These are phyloP conservation scores for Fistulinella prunicolor DNA, from an alignment of 768 basidiomycete genomes.

Conservation along the genomic window DNA sequence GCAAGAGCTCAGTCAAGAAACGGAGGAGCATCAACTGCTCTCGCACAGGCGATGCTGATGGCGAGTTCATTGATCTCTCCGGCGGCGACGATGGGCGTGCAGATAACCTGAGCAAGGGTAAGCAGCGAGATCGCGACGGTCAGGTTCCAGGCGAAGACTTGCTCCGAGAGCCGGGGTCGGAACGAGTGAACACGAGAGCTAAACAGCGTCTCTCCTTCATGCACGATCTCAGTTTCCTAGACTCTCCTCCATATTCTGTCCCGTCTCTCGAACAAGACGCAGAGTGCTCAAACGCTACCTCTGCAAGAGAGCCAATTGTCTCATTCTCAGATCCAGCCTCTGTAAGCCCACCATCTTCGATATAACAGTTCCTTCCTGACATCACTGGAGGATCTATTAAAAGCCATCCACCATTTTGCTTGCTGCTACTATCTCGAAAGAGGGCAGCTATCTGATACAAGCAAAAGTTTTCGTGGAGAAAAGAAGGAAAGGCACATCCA, in stretches of 20 bases:
- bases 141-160: conserved; percentile 5
- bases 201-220: conserved; percentile 46
- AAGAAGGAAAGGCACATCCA: conserved; percentile 33
- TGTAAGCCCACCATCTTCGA: conserved; percentile 34
- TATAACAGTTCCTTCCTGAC: conserved; percentile 8
- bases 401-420: conserved; percentile 50
- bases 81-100: conserved; percentile 15
- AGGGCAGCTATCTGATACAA: conserved; percentile 54
- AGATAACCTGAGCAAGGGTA: conserved; percentile 21
- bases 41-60: conserved; percentile 24
- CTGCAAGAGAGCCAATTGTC: conserved; percentile 10
- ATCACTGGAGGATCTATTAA: conserved; percentile 46
- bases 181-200: conserved; percentile 23
- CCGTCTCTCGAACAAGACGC: conserved; percentile 11
- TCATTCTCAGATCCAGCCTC: conserved; percentile 44
- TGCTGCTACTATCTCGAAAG: conserved; percentile 58
- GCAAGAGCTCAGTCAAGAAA: conserved; percentile 40
- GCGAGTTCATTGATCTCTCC: conserved; percentile 22
- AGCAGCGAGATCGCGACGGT: conserved; percentile 21
- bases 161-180: conserved; percentile 12
- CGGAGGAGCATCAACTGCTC: conserved; percentile 25
- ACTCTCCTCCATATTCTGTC: conserved; percentile 23
- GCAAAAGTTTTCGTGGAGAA: conserved; percentile 44
- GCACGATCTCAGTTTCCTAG: conserved; percentile 54
- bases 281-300: conserved; percentile 3